Evolutionary conservation across 331 rosid species (phyloP), one percentile per base, ranked within the genome.

Genomic region (Telfairia occidentalis): DNA sequence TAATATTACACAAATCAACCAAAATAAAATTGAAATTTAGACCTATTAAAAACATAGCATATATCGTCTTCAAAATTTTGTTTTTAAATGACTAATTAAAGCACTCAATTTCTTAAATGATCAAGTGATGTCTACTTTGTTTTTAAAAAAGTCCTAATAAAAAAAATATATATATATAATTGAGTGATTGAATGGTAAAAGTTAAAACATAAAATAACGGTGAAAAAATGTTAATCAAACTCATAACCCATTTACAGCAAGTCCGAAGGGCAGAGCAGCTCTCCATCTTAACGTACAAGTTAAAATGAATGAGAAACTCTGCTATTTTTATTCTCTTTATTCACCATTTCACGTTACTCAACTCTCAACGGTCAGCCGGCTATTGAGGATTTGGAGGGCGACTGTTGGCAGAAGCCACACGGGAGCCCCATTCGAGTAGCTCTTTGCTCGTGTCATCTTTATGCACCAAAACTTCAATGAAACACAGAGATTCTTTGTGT

Each of bases 401-500:
- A 70, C 96, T 12, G 65, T 87, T 92, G 30, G 97, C 98, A 40
- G 93, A 87, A 54, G 98, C 83, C 81, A 92, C 96, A 30, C 94
- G 86, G 34, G 98, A 90, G 74, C 97, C 98, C 98, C 97, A 93
- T 80, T 89, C 98, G 37, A 93, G 87, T 55, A 93, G 84, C 83
- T 93, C 96, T 84, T 93, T 93, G 85, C 96, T 93, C 29, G 98
- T 88, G 73, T 93, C 98, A 77, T 93, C 96, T 81, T 79, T 90
- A 78, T 92, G 98, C 43, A 70, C 88, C 70, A 93, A 40, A 30
- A 85, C 92, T 81, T 90, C 96, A 9, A 93, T 84, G 48, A 90
- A 93, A 75, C 92, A 90, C 4, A 90, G 54, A 21, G 91, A 85
- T 32, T 86, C 90, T 59, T 89, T 89, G 67, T 85, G 70, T 72